Percentiles rank a stretch among this genome's conserved stretches.
Evolutionary conservation across 2,329 filamentous ascomycete genomes (phyloP).

Genomic region (Bipolaris victoriae): DNA sequence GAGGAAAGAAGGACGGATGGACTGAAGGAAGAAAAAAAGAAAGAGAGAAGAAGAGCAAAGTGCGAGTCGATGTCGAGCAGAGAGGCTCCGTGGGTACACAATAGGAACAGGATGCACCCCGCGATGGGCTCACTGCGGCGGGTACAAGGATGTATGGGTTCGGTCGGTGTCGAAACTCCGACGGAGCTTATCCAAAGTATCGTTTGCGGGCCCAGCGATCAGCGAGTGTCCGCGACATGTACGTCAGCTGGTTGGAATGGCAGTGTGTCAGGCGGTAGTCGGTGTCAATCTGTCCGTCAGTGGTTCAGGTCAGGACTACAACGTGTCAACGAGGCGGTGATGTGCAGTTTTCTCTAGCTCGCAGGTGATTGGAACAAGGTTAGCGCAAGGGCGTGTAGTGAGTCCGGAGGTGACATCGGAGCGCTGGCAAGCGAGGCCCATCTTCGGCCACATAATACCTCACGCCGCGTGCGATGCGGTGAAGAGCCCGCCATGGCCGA

Average conservation of each 20-base stretch:
- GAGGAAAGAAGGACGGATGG: conserved; percentile 7
- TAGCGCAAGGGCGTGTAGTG: conserved; percentile 21
- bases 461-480: background rate
- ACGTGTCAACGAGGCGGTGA: conserved; percentile 19
- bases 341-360: conserved; percentile 30
- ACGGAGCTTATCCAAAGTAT: conserved; percentile 53
- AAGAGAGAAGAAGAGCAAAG: conserved; percentile 4
- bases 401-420: conserved; percentile 24
- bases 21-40: conserved; percentile 6
- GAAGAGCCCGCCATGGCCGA: background rate
- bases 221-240: conserved; percentile 62
- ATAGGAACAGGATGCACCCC: conserved; percentile 25
- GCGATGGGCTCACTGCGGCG: conserved; percentile 19
- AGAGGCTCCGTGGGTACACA: conserved; percentile 11
- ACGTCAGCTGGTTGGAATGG: conserved; percentile 35
- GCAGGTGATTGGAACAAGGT: conserved; percentile 16
- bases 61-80: conserved; percentile 6
- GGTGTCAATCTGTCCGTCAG: conserved; percentile 1
- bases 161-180: conserved; percentile 11
- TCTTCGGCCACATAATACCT: conserved; percentile 11
- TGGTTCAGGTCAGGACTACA: background rate
- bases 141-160: conserved; percentile 34
- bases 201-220: conserved; percentile 57
- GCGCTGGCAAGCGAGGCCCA: conserved; percentile 24
- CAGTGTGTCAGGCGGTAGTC: background rate